These are phyloP conservation scores for Botryotinia convoluta DNA, from an alignment of 2,329 filamentous ascomycete genomes.

Conservation along the genomic window DNA sequence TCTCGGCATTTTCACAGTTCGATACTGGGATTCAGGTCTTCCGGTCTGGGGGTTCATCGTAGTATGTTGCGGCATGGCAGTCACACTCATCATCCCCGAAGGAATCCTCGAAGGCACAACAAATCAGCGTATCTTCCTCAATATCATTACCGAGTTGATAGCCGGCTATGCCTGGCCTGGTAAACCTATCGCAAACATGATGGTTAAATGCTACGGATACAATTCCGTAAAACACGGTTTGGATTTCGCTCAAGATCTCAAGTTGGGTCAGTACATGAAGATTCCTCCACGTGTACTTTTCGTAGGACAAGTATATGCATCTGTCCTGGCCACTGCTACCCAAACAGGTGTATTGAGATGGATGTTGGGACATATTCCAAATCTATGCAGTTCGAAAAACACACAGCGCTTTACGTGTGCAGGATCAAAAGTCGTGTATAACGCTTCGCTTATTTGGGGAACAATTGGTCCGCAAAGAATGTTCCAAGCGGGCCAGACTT, in stretches of 20 bases:
- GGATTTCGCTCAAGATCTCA: slow-evolving; percentile 48
- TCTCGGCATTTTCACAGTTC: slow-evolving; percentile 34
- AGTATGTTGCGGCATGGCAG: slow-evolving; percentile 27
- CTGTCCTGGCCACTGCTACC: slow-evolving; percentile 46
- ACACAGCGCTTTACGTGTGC: slow-evolving; percentile 49
- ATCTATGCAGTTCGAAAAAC: slow-evolving; percentile 44
- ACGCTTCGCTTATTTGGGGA: slow-evolving; percentile 54
- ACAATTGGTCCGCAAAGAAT: slow-evolving; percentile 46
- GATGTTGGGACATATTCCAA: slow-evolving; percentile 43
- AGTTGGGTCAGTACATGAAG: slow-evolving; percentile 52
- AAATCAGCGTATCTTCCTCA: slow-evolving; percentile 53
- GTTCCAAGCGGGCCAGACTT: slow-evolving; percentile 49
- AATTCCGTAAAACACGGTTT: slow-evolving; percentile 48
- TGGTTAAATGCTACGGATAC: slow-evolving; percentile 44
- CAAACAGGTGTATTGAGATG: slow-evolving; percentile 42
- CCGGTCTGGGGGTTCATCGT: slow-evolving; percentile 42
- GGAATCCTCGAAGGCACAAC: slow-evolving; percentile 46
- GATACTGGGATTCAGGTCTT: slow-evolving; percentile 40
- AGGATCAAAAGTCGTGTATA: slow-evolving; percentile 51
- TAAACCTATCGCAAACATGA: slow-evolving; percentile 68
- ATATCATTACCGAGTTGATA: slow-evolving; percentile 70
- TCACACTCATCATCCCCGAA: slow-evolving; percentile 38
- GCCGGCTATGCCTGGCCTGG: slow-evolving; percentile 54
- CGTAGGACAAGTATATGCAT: slow-evolving; percentile 48
- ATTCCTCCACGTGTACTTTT: slow-evolving; percentile 49